These are phyloP conservation scores for Vickermania ingenoplastis DNA, from an alignment of 208 protist species.

Conservation along the genomic window DNA sequence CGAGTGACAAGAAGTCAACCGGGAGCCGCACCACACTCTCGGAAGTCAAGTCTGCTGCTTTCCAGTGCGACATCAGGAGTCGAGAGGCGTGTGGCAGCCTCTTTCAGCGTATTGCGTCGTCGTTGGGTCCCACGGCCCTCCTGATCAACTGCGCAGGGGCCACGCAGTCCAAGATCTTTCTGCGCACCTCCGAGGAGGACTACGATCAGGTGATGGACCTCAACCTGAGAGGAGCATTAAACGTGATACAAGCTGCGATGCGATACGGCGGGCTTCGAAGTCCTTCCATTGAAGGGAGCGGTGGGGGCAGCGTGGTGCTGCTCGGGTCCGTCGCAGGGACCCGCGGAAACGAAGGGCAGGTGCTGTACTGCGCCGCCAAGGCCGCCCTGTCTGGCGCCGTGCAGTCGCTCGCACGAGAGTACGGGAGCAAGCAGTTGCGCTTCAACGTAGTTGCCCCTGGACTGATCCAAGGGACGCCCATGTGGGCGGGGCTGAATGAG, in stretches of 20 bases:
- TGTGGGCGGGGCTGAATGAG: slow-evolving; percentile 47
- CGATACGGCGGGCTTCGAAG: slow-evolving; percentile 56
- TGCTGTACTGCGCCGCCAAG: slow-evolving; percentile 87
- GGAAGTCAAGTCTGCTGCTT: slow-evolving; percentile 16
- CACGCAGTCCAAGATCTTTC: slow-evolving; percentile 64
- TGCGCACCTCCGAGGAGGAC: slow-evolving; percentile 51
- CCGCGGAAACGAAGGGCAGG: slow-evolving; percentile 81
- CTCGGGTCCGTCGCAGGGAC: slow-evolving; percentile 71
- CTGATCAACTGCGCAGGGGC: slow-evolving; percentile 79
- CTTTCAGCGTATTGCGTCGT: slow-evolving; percentile 26
- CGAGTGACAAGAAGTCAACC: not conserved
- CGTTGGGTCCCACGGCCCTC: slow-evolving; percentile 31
- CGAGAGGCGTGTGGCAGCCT: slow-evolving; percentile 44
- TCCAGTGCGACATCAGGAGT: slow-evolving; percentile 37
- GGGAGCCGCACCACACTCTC: not conserved
- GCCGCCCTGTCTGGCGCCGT: slow-evolving; percentile 73
- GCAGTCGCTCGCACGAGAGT: slow-evolving; percentile 79
- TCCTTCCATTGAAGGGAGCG: slow-evolving; percentile 13
- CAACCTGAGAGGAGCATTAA: slow-evolving; percentile 61
- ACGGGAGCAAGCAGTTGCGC: slow-evolving; percentile 67
- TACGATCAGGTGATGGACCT: slow-evolving; percentile 68
- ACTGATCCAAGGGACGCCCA: slow-evolving; percentile 77
- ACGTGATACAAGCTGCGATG: slow-evolving; percentile 60
- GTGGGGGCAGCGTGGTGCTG: slow-evolving; percentile 55
- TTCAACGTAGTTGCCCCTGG: slow-evolving; percentile 90